phyloP scores from a whole-genome alignment of 176 grass and related monocot species.

The Aegilops umbellulata region DNA sequence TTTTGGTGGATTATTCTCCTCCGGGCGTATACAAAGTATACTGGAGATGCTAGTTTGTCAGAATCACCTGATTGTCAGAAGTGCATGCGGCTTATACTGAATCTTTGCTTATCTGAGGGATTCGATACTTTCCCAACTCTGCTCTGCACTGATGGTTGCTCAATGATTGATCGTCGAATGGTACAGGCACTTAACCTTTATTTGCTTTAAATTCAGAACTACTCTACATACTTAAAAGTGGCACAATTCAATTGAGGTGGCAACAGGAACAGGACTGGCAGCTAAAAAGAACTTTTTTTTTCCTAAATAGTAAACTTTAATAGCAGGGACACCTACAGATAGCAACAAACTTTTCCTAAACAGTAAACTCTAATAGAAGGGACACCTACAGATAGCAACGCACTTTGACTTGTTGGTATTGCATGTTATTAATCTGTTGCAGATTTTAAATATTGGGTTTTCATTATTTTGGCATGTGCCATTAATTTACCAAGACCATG shows the following conservation, averaged over 20 bases:
- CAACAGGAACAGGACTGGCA: background rate
- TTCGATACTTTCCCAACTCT: slow-evolving; percentile 97
- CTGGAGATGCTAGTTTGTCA: slow-evolving; percentile 66
- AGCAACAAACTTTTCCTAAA: background rate
- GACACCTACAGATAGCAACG: background rate
- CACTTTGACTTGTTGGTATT: background rate
- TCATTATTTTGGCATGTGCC: background rate
- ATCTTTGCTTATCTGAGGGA: slow-evolving; percentile 85
- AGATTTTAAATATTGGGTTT: background rate
- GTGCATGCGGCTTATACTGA: slow-evolving; percentile 81
- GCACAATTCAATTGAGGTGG: background rate
- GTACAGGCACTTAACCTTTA: slow-evolving; percentile 45
- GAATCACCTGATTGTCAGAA: slow-evolving; percentile 90
- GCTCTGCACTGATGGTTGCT: slow-evolving; percentile 96
- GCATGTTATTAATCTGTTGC: background rate
- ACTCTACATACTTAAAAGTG: background rate
- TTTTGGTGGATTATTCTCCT: slow-evolving; percentile 99
- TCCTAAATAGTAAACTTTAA: too few relatives aligned
- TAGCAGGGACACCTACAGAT: background rate
- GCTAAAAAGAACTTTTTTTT: too few relatives aligned
- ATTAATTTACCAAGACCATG: background rate
- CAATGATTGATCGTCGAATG: slow-evolving; percentile 97
- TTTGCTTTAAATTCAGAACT: slow-evolving; percentile 19
- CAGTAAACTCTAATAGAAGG: background rate
- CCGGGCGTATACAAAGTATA: slow-evolving; percentile 91